Evolutionary conservation across 2,329 filamentous ascomycete genomes (phyloP).

Genomic region (Ustulina deusta): DNA sequence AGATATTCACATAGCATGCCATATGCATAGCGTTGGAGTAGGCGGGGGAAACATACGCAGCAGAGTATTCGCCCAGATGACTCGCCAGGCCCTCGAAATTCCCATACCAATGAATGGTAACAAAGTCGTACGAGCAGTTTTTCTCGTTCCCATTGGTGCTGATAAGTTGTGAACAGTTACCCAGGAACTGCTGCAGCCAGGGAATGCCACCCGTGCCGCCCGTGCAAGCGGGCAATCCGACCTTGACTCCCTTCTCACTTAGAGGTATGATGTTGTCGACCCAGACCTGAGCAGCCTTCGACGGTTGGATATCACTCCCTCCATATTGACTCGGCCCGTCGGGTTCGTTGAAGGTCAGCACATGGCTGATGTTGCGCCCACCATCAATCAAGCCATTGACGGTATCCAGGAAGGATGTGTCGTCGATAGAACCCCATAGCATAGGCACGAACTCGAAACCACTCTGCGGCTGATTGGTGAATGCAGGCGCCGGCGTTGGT

Average conservation of each 20-base stretch:
- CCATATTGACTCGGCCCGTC: conserved; percentile 68
- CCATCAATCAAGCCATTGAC: conserved; percentile 67
- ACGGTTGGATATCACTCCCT: conserved; percentile 71
- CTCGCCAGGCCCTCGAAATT: conserved; percentile 76
- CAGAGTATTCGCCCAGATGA: conserved; percentile 71
- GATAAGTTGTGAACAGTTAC: conserved; percentile 70
- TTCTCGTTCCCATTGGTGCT: conserved; percentile 55
- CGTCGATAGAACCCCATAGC: conserved; percentile 75
- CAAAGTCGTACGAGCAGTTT: conserved; percentile 72
- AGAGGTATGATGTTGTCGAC: conserved; percentile 78
- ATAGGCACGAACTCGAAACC: conserved; percentile 82
- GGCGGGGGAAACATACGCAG: conserved; percentile 49
- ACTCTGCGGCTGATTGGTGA: conserved; percentile 61
- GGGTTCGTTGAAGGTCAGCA: conserved; percentile 85
- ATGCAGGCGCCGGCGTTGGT: conserved; percentile 65
- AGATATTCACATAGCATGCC: neutral
- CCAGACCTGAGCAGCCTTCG: conserved; percentile 75
- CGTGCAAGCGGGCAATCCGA: conserved; percentile 78
- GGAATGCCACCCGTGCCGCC: conserved; percentile 68
- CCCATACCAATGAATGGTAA: conserved; percentile 77
- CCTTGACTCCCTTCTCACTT: conserved; percentile 70
- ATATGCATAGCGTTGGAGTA: neutral
- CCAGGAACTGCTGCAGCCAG: conserved; percentile 77
- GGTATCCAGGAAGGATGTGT: conserved; percentile 70
- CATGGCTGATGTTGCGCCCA: conserved; percentile 71